Conservation (phyloP, 176 grass and related monocot species). For the Cenchrus purpureus region DNA sequence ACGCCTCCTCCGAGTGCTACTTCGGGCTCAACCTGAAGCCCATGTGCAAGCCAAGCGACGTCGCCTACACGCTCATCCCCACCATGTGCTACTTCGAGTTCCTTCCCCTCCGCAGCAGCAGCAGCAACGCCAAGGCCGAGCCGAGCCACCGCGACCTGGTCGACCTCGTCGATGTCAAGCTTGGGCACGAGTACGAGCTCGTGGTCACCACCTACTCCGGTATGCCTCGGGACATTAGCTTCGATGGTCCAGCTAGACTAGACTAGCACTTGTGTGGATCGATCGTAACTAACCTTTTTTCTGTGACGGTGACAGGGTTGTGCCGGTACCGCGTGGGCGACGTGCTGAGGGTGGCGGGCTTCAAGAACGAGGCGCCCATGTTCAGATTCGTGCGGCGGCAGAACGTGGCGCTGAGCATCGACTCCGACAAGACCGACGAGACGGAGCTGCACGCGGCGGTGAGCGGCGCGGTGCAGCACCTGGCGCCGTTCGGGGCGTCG, state of each 20-base stretch:
- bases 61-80: slow-evolving; percentile 94
- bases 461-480: slow-evolving; percentile 65
- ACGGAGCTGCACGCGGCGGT: slow-evolving; percentile 92
- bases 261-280: background rate
- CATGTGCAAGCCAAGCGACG: slow-evolving; percentile 86
- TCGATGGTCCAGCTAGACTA: background rate
- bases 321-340: slow-evolving; percentile 97
- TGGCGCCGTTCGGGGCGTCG: slow-evolving; percentile 75
- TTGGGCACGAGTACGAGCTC: slow-evolving; percentile 89
- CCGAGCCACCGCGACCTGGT: slow-evolving; percentile 71
- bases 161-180: slow-evolving; percentile 82
- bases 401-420: slow-evolving; percentile 94
- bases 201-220: slow-evolving; percentile 94
- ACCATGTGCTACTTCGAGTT: slow-evolving; percentile 98
- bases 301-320: slow-evolving; percentile 57
- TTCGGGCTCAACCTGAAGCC: slow-evolving; percentile 94
- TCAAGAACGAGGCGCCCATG: slow-evolving; percentile 93
- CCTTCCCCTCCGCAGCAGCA: slow-evolving; percentile 52
- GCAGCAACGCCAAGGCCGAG: slow-evolving; percentile 41
- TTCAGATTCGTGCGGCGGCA: slow-evolving; percentile 86
- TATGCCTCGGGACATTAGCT: slow-evolving; percentile 13
- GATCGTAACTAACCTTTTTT: background rate
- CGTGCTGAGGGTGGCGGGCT: slow-evolving; percentile 80
- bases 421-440: slow-evolving; percentile 98
- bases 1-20: slow-evolving; percentile 93